Evolutionary conservation across 2,329 filamentous ascomycete species (phyloP).

Genomic region (Tolypocladium capitatum): DNA sequence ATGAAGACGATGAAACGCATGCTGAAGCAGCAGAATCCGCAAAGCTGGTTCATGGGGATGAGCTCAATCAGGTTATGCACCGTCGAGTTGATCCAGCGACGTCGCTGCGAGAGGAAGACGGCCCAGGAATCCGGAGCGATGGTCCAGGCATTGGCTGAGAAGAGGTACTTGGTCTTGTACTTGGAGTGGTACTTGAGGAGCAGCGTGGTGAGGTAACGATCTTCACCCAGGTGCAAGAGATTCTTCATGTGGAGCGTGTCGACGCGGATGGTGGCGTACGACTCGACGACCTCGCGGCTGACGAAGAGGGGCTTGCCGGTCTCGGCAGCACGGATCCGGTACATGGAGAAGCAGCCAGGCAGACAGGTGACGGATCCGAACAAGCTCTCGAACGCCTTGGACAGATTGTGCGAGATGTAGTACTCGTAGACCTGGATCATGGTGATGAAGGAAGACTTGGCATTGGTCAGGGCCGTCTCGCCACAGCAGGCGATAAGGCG

Average conservation of each 20-base stretch:
- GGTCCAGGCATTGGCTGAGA: slow-evolving; percentile 86
- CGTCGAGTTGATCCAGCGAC: slow-evolving; percentile 98
- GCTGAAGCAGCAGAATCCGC: slow-evolving; percentile 99
- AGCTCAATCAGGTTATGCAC: slow-evolving; percentile 96
- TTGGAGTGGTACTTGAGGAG: slow-evolving; percentile 82
- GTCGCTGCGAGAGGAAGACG: slow-evolving; percentile 94
- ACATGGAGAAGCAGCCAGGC: slow-evolving; percentile 99
- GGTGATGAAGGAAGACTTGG: slow-evolving; percentile 83
- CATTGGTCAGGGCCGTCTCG: slow-evolving; percentile 86
- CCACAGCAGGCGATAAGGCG: slow-evolving; percentile 88
- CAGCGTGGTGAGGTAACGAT: slow-evolving; percentile 91
- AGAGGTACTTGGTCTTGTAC: slow-evolving; percentile 98
- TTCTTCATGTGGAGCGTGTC: slow-evolving; percentile 99
- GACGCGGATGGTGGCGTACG: slow-evolving; percentile 84
- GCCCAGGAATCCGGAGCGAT: slow-evolving; percentile 89
- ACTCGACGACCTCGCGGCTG: slow-evolving; percentile 77
- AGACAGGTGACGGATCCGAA: slow-evolving; percentile 97
- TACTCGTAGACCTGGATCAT: slow-evolving; percentile 99
- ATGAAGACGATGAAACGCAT: slow-evolving; percentile 98
- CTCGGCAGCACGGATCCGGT: slow-evolving; percentile 87
- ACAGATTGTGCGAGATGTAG: slow-evolving; percentile 95
- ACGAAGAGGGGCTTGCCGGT: slow-evolving; percentile 94
- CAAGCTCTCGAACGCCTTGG: slow-evolving; percentile 92
- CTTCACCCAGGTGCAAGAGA: slow-evolving; percentile 86
- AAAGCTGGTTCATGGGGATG: slow-evolving; percentile 83